Conservation (phyloP, 371 early-diverging fungal genomes). For the Mortierella sp. region DNA sequence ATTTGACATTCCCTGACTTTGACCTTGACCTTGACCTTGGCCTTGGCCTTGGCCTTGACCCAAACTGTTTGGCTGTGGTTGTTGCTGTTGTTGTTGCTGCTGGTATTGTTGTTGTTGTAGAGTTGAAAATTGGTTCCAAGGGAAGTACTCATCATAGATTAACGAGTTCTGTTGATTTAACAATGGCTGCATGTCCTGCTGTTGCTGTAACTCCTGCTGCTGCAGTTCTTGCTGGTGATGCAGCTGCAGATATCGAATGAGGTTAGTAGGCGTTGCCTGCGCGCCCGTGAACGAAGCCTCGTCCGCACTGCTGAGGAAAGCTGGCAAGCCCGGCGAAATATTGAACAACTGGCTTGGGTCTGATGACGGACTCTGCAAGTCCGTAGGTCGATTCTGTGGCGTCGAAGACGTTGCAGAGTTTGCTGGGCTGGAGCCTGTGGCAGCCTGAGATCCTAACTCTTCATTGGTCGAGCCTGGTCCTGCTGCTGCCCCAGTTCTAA, state of each 20-base stretch:
- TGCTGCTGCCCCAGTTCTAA: conserved; percentile 1
- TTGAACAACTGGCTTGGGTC: conserved; percentile 29
- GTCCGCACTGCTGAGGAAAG: conserved; percentile 28
- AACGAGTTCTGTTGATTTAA: conserved; percentile 47
- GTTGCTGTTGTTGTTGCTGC: conserved; percentile 24
- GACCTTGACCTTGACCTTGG: too few relatives aligned
- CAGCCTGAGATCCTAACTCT: background rate
- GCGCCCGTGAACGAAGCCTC: conserved; percentile 20
- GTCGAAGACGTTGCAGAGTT: conserved; percentile 23
- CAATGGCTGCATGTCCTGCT: conserved; percentile 41
- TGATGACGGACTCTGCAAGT: conserved; percentile 20
- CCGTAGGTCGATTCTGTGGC: conserved; percentile 9
- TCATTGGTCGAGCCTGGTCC: conserved; percentile 1
- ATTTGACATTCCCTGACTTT: too few relatives aligned
- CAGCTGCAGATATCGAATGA: conserved; percentile 48
- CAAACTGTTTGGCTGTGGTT: conserved; percentile 1
- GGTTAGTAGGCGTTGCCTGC: conserved; percentile 33
- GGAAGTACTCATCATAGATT: conserved; percentile 41
- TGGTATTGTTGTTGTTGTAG: conserved; percentile 23
- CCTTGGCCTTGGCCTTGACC: background rate
- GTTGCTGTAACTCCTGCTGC: conserved; percentile 32
- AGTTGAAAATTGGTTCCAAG: conserved; percentile 25
- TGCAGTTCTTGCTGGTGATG: conserved; percentile 48
- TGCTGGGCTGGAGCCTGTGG: background rate
- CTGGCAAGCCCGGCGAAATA: conserved; percentile 19